phyloP scores from a whole-genome alignment of 225 moss, liverwort and hornwort genomes.

The Physcomitrium patens region DNA sequence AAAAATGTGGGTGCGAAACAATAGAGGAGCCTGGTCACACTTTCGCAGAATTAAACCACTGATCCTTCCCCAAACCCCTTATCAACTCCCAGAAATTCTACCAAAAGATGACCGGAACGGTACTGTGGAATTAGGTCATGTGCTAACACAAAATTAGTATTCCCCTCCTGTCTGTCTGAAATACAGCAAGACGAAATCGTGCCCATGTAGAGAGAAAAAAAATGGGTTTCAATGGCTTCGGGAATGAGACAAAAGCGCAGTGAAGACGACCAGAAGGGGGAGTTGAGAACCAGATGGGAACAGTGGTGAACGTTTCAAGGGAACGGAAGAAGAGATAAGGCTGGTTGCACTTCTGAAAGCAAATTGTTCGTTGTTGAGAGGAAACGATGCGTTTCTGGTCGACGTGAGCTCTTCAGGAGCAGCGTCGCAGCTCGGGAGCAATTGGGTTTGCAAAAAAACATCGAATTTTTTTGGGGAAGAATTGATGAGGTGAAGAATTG shows the following conservation, averaged over 20 bases:
- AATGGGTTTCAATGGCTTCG: too few relatives aligned
- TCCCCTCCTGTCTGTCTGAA: too few relatives aligned
- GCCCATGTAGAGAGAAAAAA: too few relatives aligned
- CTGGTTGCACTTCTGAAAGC: background rate
- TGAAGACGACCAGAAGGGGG: background rate
- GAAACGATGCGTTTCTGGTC: conserved; percentile 24
- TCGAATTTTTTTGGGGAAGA: background rate
- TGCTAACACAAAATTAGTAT: too few relatives aligned
- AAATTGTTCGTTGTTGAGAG: background rate
- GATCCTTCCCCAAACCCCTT: background rate
- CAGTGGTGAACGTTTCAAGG: conserved; percentile 14
- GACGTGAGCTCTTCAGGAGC: background rate
- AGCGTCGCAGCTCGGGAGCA: background rate
- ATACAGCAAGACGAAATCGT: too few relatives aligned
- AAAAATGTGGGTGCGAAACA: background rate
- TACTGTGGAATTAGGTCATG: too few relatives aligned
- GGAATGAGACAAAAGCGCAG: background rate
- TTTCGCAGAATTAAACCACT: background rate
- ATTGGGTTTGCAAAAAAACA: background rate
- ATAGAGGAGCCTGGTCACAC: background rate
- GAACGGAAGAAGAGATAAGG: conserved; percentile 27
- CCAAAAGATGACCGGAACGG: too few relatives aligned
- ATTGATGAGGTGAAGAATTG: conserved; percentile 16
- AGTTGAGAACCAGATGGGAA: background rate
- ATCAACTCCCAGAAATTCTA: too few relatives aligned